A percentile compares a stretch with the other conserved stretches of the same genome.
phyloP scores from a whole-genome alignment of 257 asterid genomes.

The Nicotiana tabacum region DNA sequence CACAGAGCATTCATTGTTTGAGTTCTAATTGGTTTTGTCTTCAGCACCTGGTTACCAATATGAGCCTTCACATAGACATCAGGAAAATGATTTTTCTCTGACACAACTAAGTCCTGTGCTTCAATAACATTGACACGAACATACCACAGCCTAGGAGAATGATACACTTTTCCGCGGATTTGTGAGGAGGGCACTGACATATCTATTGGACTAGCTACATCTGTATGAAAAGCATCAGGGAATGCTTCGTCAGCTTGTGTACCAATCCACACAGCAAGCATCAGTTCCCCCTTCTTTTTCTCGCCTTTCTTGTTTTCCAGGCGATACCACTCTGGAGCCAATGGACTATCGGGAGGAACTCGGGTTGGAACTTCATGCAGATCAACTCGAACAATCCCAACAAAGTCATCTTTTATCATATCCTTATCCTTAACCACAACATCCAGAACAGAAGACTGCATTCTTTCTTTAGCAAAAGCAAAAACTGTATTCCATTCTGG shows the following conservation, averaged over 20 bases:
- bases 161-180: slow-evolving; percentile 83
- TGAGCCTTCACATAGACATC: slow-evolving; percentile 62
- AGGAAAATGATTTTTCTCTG: slow-evolving; percentile 52
- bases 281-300: slow-evolving; percentile 64
- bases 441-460: slow-evolving; percentile 70
- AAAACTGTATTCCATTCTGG: slow-evolving; percentile 90
- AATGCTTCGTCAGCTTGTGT: slow-evolving; percentile 98
- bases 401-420: slow-evolving; percentile 66
- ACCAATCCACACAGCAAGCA: slow-evolving; percentile 94
- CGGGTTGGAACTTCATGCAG: slow-evolving; percentile 73
- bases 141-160: slow-evolving; percentile 83
- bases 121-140: slow-evolving; percentile 76
- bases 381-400: slow-evolving; percentile 58
- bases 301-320: slow-evolving; percentile 67
- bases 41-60: slow-evolving; percentile 66
- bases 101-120: slow-evolving; percentile 66
- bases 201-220: slow-evolving; percentile 46
- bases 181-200: slow-evolving; percentile 42
- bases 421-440: slow-evolving; percentile 71
- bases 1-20: slow-evolving; percentile 51
- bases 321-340: slow-evolving; percentile 94
- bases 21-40: slow-evolving; percentile 55
- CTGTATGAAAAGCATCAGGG: slow-evolving; percentile 92
- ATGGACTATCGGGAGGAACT: slow-evolving; percentile 92
- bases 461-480: slow-evolving; percentile 66